These are phyloP conservation scores for Pterocarpus macrocarpus DNA, from an alignment of 306 rosid genomes.

Conservation along the genomic window DNA sequence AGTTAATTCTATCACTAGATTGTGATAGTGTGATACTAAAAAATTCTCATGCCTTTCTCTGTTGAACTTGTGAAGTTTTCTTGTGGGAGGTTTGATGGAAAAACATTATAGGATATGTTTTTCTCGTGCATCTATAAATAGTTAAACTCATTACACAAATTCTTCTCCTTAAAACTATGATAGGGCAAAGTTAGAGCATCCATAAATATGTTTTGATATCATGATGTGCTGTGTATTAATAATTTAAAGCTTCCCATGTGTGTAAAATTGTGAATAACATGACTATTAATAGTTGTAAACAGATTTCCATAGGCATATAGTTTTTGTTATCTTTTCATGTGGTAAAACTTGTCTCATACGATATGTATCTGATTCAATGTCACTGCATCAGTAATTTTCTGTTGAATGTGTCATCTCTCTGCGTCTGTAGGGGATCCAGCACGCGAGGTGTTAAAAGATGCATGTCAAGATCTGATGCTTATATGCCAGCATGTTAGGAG, in stretches of 20 bases:
- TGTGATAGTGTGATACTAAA: neutral
- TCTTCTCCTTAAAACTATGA: neutral
- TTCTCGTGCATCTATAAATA: neutral
- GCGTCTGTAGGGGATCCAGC: constrained; percentile 75
- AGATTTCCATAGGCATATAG: neutral
- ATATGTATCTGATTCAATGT: too few species aligned
- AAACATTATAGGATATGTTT: neutral
- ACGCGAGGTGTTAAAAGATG: constrained; percentile 68
- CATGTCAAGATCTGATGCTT: constrained; percentile 80
- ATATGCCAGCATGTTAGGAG: constrained; percentile 77
- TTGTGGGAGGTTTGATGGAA: neutral
- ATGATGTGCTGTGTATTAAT: neutral
- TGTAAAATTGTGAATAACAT: neutral
- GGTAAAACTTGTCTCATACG: neutral
- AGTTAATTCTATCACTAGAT: neutral
- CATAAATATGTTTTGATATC: neutral
- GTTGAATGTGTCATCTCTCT: neutral
- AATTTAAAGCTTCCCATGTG: neutral
- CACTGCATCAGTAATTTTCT: neutral
- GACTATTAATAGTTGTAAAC: neutral
- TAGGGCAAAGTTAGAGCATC: neutral
- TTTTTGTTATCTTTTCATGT: neutral
- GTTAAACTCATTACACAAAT: neutral
- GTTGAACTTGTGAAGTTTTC: neutral
- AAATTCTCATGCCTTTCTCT: neutral